Evolutionary conservation across 306 rosid species (phyloP), one percentile per base, ranked within the genome.

Genomic region (Quercus gilva): DNA sequence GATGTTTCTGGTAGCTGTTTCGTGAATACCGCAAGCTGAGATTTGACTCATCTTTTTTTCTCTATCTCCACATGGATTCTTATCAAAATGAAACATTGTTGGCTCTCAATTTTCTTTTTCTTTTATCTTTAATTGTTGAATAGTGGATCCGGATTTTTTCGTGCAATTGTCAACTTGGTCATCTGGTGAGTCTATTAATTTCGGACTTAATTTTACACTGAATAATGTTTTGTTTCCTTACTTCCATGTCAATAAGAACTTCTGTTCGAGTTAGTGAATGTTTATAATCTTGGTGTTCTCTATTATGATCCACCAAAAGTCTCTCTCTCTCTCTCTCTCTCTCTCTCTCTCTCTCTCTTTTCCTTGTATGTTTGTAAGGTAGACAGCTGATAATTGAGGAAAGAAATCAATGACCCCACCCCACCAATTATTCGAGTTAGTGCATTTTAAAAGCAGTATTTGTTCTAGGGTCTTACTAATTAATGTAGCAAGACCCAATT

Each of bases 1-100:
- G 85, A 41, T 87, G 88, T 73, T 83, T 87, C 55, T 87, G 85
- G 83, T 89, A 78, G 33, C 18, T 23, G 19, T 4, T 0, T 1
- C 5, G 14, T 55, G 35, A 13, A 23, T 21, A 13, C 33, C 41
- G 6, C 9, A 63, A 56, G 86, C 35, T 26, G 10, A 6, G 43
- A 17, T 64, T 64, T 64, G 45, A 15, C 70, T 29, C 70, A 31
- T 17, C 41, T 29, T 17, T 31, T 18, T 18, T 29, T 28, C 69
- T 25, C 41, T 41, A 26, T 28, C 20, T 28, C 41, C 19, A 4
- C 15, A 7, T 5, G 9, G n/a, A 35, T 13, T 28, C 12, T 63
- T 63, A 63, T 2, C 41, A 26, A 15, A 13, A 63, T 63, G 41
- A 63, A 31, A 61, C 3, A 25, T 11, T 4, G 19, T 6, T 5